Base-by-base conservation (phyloP, 176 grass and related monocot species). In the Rhipidocladum racemiflorum region DNA sequence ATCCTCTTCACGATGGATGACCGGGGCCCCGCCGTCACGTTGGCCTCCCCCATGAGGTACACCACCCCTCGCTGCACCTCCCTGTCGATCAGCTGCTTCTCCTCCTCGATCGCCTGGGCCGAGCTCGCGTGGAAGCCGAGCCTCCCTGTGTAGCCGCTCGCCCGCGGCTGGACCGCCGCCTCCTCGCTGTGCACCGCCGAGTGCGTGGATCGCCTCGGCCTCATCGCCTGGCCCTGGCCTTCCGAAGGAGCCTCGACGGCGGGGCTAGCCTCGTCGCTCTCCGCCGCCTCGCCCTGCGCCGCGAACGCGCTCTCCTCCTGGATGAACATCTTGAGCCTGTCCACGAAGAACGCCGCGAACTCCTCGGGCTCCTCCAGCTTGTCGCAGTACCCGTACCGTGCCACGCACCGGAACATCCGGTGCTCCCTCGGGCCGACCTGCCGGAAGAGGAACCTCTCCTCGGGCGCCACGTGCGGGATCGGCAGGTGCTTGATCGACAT, bases 401-500 rank as follows among this genome's bases (percentile, higher is more conserved):
- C 91, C 20, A 93, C 88, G 70, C 91, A 97, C 36, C 91, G 73
- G 79, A 89, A 97, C 65, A 97, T 76, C n/a, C 88, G 78, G 23
- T 86, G 77, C 25, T 74, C 84, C 48, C 72, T 65, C 4, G 86
- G 44, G 0, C 89, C 94, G 14, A 88, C 91, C 68, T 90, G 76
- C 27, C 87, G 77, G 50, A 94, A 86, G 27, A 89, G 38, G 84
- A 97, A 97, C n/a, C 91, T 9, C 82, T 93, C 94, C 0, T 60
- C 53, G 0, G 84, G 25, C 16, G 4, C 48, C 8, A 93, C 91
- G 38, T 81, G 90, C 43, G 88, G 88, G 40, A 93, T 75, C 0
- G 89, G 89, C 45, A 97, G 76, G 69, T 91, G 83, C 82, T 97
- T 97, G 62, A 97, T 92, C 1, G 94, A 97, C 36, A 97, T 83